phyloP scores from a whole-genome alignment of 148 eudicot species.

The Cornus controversa region DNA sequence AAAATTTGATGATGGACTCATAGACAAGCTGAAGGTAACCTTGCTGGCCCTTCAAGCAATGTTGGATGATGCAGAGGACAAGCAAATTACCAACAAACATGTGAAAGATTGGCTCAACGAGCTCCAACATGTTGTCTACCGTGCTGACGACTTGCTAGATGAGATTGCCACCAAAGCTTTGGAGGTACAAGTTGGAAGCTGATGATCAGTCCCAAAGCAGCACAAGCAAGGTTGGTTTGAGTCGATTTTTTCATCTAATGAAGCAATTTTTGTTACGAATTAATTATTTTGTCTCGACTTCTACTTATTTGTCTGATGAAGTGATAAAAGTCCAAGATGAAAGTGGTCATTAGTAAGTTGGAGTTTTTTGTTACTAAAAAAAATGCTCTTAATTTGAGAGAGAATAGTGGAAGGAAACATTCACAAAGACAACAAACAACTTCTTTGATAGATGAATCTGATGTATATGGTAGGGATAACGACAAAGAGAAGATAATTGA shows the following conservation, averaged over 20 bases:
- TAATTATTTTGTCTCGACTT: background rate
- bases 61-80: no score
- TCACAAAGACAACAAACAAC: slow-evolving; percentile 9
- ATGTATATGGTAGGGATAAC: slow-evolving; percentile 19
- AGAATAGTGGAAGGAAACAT: background rate
- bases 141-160: background rate
- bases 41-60: no score
- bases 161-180: background rate
- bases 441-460: slow-evolving; percentile 14
- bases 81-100: no score
- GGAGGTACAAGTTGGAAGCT: background rate
- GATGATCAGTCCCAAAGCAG: background rate
- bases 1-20: no score
- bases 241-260: no score
- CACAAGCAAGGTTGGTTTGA: background rate
- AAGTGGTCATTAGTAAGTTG: slow-evolving; percentile 12
- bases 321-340: slow-evolving; percentile 1
- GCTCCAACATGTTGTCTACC: background rate
- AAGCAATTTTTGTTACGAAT: background rate
- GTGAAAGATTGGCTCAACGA: no score
- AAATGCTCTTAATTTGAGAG: slow-evolving; percentile 2
- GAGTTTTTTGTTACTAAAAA: slow-evolving; percentile 3
- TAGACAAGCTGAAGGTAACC: no score
- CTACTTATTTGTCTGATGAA: background rate
- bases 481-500: slow-evolving; percentile 17